These are phyloP conservation scores for Colletotrichum musae DNA, from an alignment of 2,329 filamentous ascomycete genomes.

Conservation along the genomic window DNA sequence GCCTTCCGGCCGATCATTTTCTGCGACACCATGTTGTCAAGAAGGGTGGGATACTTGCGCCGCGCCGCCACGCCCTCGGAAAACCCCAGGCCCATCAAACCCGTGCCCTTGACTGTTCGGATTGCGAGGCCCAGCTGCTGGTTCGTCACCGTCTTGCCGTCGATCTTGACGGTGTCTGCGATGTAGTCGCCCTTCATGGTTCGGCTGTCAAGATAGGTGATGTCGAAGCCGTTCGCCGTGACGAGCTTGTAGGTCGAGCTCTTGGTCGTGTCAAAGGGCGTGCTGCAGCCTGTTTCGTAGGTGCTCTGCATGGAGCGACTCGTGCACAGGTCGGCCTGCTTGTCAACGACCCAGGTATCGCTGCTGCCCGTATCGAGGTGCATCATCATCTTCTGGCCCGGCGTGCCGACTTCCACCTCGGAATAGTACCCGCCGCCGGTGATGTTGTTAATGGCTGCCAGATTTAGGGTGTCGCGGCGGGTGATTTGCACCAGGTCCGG, in stretches of 20 bases:
- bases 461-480: conserved; percentile 44
- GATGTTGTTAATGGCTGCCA: conserved; percentile 66
- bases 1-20: conserved; percentile 73
- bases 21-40: conserved; percentile 75
- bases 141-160: conserved; percentile 59
- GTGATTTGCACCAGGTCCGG: conserved; percentile 28
- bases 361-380: conserved; percentile 79
- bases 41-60: conserved; percentile 68
- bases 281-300: conserved; percentile 27
- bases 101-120: conserved; percentile 63
- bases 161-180: conserved; percentile 68
- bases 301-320: conserved; percentile 12
- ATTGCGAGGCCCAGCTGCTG: conserved; percentile 71
- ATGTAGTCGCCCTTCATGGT: conserved; percentile 71
- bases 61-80: conserved; percentile 62
- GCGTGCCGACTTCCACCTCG: conserved; percentile 75
- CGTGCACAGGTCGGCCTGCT: conserved; percentile 35
- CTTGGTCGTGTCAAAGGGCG: conserved; percentile 56
- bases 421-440: conserved; percentile 73
- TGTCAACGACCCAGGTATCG: conserved; percentile 71
- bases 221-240: conserved; percentile 64
- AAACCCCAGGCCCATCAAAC: conserved; percentile 73
- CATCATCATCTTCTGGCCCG: conserved; percentile 68
- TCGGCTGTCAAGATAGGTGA: conserved; percentile 72
- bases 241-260: conserved; percentile 66